Base-by-base conservation (phyloP, 495 filamentous ascomycete species). In the Acidiella bohemica region DNA sequence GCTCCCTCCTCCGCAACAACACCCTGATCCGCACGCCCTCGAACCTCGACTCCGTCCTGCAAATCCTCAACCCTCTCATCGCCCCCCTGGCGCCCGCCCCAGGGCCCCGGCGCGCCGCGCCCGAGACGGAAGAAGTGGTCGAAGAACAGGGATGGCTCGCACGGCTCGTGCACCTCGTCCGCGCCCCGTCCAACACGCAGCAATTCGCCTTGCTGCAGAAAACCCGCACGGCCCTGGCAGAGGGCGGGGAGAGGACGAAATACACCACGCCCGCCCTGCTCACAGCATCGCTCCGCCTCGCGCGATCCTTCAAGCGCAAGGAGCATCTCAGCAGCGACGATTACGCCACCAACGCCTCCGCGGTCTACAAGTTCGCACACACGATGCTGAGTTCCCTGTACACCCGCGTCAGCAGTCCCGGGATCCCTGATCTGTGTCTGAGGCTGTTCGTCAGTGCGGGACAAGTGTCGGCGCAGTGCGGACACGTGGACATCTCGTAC, bases 141-240 rank as follows among this genome's bases (percentile, higher is more conserved):
- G 87, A 95, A 59, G 90, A 96, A 60, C 90, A 97, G 68, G 90
- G 90, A 25, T 93, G 85, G 80, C 65, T 97, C 34, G 90, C 92
- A 29, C 70, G 92, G 53, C 72, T 97, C 40, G 75, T 94, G 16
- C 92, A 97, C 61, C 66, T 96, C 22, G 73, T 97, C 22, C 66
- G 85, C 43, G 78, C 73, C 11, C 66, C 81, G 17, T 71, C 87
- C 53, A 96, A 97, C 52, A 86, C 92, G 51, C 92, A 81, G 0
- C 90, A 97, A 55, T 83, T 92, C 22, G 40, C 77, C 62, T 78
- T 97, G 27, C 76, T 97, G 6, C 92, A 95, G 70, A 76, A 77
- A 49, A 79, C 83, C 2, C 76, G 78, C 32, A 93, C 86, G 50
- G 84, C 85, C 3, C 94, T 88, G 58, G 66, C 73, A 17, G 92